Base-by-base conservation (phyloP, 2,329 filamentous ascomycete genomes). In the Bipolaris oryzae region DNA sequence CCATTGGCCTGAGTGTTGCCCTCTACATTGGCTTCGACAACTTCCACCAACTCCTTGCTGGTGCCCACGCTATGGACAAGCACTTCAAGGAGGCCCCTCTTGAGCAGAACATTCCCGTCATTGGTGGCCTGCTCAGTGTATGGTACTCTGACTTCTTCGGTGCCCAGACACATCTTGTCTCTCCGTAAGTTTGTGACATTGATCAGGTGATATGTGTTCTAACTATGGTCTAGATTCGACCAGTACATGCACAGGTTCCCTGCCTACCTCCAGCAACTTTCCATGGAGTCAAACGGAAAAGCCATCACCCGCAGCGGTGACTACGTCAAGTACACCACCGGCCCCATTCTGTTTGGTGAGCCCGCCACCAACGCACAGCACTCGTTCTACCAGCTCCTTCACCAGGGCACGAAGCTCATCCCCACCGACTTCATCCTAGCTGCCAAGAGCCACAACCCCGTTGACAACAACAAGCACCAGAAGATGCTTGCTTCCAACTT, bases 111-210 rank as follows among this genome's bases (percentile, higher is more conserved):
- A 98, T 99, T 67, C 95, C 95, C 56, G 85, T 92, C 50, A 84
- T 99, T 66, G 95, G 89, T 75, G 95, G 94, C 78, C 87, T 99
- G 28, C 80, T 99, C 74, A 97, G 92, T 71, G 93, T 99, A 55
- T 99, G 93, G 92, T 99, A 99, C 84, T 96, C 92, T 61, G 91
- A 99, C 83, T 98, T 98, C 82, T 99, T 96, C 80, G 93, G 93
- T 77, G 92, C 95, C 50, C 95, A 99, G 82, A 98, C 95, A 60
- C 95, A 98, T 80, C 86, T 99, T 50, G 93, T 99, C 65, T 91
- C 95, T 76, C 95, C 95, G 87, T 92, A 83, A 83, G 89, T 85
- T n/a, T 33, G 5, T 23, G 1, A 3, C 3, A 3, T 9, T n/a
- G 33, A 15, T 21, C 18, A 1, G 1, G 42, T 10, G 9, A 6